Conservation (phyloP, 805 yeast genomes). For the Candida ficus region DNA sequence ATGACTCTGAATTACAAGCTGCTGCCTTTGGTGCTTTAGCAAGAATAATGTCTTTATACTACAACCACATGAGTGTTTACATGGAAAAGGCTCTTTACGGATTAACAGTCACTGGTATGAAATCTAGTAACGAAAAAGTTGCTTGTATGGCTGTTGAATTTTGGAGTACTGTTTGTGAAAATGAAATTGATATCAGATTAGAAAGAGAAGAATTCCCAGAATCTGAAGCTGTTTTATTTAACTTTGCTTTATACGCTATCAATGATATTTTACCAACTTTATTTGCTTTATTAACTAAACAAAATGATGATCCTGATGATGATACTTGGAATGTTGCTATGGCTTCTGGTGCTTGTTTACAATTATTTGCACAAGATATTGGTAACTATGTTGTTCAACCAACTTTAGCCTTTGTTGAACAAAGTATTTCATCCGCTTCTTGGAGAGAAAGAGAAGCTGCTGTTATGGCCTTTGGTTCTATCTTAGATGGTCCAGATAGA, state of each 20-base stretch:
- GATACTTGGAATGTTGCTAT: conserved; percentile 97
- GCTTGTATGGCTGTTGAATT: conserved; percentile 98
- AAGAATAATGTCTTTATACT: conserved; percentile 84
- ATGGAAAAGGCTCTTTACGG: conserved; percentile 96
- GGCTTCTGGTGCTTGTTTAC: conserved; percentile 98
- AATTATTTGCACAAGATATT: conserved; percentile 86
- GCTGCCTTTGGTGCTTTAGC: conserved; percentile 96
- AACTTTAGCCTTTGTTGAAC: conserved; percentile 77
- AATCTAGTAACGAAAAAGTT: conserved; percentile 73
- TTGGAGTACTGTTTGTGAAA: conserved; percentile 99
- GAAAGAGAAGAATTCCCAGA: conserved; percentile 60
- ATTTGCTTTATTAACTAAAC: conserved; percentile 72
- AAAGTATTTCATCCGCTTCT: conserved; percentile 49
- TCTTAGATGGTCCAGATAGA: conserved; percentile 88
- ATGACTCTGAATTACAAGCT: conserved; percentile 76
- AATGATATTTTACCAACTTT: conserved; percentile 85
- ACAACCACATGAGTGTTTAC: conserved; percentile 84
- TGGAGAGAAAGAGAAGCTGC: conserved; percentile 97
- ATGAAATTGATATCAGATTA: conserved; percentile 75
- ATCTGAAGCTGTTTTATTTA: conserved; percentile 50
- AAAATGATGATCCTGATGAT: conserved; percentile 89
- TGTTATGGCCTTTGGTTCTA: conserved; percentile 98
- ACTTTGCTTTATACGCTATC: conserved; percentile 82
- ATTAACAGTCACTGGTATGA: conserved; percentile 89
- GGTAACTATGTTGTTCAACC: conserved; percentile 84